These are phyloP conservation scores for Cladophialophora bantiana DNA, from an alignment of 2,329 filamentous ascomycete species.

Conservation along the genomic window DNA sequence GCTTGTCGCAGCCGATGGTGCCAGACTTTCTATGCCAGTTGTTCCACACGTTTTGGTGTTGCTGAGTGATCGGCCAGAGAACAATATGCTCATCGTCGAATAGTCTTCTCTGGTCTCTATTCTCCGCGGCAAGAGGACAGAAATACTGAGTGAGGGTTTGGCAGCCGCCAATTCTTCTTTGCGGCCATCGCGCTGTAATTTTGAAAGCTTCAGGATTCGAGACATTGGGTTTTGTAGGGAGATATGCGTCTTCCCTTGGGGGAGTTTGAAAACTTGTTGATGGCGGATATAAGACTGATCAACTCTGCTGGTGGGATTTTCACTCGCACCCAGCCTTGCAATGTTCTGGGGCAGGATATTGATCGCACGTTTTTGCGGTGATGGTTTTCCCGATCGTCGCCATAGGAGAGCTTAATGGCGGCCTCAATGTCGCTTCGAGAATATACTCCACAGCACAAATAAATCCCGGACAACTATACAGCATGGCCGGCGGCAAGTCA, in stretches of 20 bases:
- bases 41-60: neutral
- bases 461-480: constrained; percentile 10
- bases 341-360: neutral
- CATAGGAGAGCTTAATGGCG: neutral
- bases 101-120: constrained; percentile 6
- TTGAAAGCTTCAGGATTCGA: constrained; percentile 12
- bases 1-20: neutral
- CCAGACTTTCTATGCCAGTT: neutral
- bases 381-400: neutral
- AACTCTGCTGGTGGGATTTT: neutral
- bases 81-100: constrained; percentile 13
- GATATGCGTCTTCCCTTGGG: neutral
- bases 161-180: neutral
- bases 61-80: neutral
- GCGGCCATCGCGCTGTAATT: neutral
- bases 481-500: constrained; percentile 11
- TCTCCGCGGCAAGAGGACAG: constrained; percentile 8
- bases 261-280: neutral
- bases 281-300: neutral
- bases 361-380: neutral
- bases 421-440: constrained; percentile 9
- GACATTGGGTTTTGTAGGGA: neutral
- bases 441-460: constrained; percentile 16
- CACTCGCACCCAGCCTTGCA: neutral
- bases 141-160: neutral